These are phyloP conservation scores for Prunus davidiana DNA, from an alignment of 306 rosid species.

Conservation along the genomic window DNA sequence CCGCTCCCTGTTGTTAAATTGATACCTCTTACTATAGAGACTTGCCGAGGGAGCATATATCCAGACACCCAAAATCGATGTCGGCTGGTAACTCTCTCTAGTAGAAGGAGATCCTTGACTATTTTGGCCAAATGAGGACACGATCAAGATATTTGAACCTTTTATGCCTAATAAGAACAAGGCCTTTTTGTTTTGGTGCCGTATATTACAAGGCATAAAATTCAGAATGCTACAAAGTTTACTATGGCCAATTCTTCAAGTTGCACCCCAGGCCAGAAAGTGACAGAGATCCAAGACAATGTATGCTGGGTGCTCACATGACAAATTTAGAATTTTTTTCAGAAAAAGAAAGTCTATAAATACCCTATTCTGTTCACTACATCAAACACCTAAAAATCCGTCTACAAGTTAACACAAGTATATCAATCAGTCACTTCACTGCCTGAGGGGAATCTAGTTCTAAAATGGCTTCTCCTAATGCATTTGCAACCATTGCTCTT, in stretches of 20 bases:
- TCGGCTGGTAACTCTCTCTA: neutral
- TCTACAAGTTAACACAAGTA: neutral
- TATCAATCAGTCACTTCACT: neutral
- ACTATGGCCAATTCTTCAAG: neutral
- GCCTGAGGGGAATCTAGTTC: neutral
- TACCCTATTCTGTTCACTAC: neutral
- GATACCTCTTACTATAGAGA: no score
- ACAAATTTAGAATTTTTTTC: neutral
- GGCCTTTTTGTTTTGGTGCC: neutral
- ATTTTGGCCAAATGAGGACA: neutral
- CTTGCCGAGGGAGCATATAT: neutral
- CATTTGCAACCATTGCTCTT: slow-evolving; percentile 19
- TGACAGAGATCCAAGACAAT: neutral
- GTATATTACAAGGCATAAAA: neutral
- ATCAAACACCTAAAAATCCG: neutral
- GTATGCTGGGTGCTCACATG: neutral
- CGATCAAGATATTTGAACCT: neutral
- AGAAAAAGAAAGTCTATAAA: slow-evolving; percentile 1
- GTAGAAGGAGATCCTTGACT: neutral
- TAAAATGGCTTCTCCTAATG: slow-evolving; percentile 25
- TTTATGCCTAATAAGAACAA: neutral
- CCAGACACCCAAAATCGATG: neutral
- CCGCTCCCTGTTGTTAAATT: no score
- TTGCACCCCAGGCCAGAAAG: neutral
- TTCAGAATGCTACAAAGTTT: neutral